Evolutionary conservation across 164 flowering plant genomes (phyloP).

Genomic region (Kingdonia uniflora): DNA sequence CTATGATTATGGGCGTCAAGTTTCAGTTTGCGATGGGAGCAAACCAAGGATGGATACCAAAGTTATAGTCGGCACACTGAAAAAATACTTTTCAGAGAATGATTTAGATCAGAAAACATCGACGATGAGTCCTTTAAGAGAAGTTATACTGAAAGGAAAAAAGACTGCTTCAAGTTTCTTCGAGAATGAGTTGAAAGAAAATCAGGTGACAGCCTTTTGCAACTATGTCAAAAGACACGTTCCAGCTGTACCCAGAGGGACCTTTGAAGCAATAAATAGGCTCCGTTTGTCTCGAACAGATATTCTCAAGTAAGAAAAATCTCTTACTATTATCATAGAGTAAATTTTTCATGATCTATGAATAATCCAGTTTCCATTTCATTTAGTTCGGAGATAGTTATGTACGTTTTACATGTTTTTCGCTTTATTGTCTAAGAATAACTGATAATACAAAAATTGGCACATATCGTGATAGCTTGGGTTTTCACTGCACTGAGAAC

Average conservation of each 20-base stretch:
- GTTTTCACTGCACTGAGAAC: too few species aligned
- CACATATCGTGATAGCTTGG: too few species aligned
- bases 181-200: conserved; percentile 16
- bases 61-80: conserved; percentile 2
- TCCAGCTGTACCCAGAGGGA: conserved; percentile 31
- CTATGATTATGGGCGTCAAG: conserved; percentile 5
- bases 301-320: conserved; percentile 51
- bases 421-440: too few species aligned
- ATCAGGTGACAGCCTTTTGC: conserved; percentile 13
- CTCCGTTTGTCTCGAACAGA: conserved; percentile 67
- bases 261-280: conserved; percentile 41
- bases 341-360: background rate
- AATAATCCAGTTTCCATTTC: background rate
- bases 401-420: too few species aligned
- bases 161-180: conserved; percentile 15
- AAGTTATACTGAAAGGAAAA: conserved; percentile 4
- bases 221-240: conserved; percentile 16
- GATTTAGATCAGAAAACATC: background rate
- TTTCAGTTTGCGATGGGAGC: conserved; percentile 7
- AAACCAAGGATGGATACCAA: conserved; percentile 6
- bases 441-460: too few species aligned
- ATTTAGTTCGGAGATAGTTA: too few species aligned
- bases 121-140: conserved; percentile 5
- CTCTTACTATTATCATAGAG: background rate
- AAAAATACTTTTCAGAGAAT: conserved; percentile 9